These are phyloP conservation scores for Ottelia alismoides DNA, from an alignment of 106 monocot species.

Conservation along the genomic window DNA sequence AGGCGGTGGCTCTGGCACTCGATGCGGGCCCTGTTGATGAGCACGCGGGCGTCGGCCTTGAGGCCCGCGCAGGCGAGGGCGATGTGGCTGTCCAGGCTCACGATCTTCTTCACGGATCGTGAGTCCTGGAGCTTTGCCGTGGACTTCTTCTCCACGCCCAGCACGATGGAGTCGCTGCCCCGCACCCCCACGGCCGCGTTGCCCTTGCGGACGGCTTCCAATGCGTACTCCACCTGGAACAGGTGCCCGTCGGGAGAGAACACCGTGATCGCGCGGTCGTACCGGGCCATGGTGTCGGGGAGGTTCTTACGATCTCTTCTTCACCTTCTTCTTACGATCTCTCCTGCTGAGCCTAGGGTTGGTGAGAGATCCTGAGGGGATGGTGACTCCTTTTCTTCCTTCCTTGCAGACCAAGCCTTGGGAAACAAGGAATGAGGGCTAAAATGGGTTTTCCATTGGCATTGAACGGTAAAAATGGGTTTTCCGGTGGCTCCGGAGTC, in stretches of 20 bases:
- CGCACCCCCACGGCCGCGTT: slow-evolving; percentile 97
- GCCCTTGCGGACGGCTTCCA: slow-evolving; percentile 94
- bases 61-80: slow-evolving; percentile 90
- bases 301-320: no score
- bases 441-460: no score
- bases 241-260: slow-evolving; percentile 98
- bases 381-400: no score
- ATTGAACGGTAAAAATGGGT: no score
- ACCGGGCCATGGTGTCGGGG: slow-evolving; percentile 58
- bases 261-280: slow-evolving; percentile 98
- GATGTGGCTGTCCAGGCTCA: slow-evolving; percentile 75
- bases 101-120: slow-evolving; percentile 75
- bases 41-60: slow-evolving; percentile 88
- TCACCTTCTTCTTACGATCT: no score
- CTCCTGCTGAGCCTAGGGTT: no score
- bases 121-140: slow-evolving; percentile 95
- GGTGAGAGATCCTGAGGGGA: no score
- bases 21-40: slow-evolving; percentile 81
- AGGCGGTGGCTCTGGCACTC: slow-evolving; percentile 95
- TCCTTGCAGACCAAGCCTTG: no score
- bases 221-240: slow-evolving; percentile 96
- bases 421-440: no score
- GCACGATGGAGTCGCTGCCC: slow-evolving; percentile 87
- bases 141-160: slow-evolving; percentile 97
- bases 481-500: no score